Conservation (phyloP, 2,329 filamentous ascomycete genomes). For the Parastagonospora avenae region DNA sequence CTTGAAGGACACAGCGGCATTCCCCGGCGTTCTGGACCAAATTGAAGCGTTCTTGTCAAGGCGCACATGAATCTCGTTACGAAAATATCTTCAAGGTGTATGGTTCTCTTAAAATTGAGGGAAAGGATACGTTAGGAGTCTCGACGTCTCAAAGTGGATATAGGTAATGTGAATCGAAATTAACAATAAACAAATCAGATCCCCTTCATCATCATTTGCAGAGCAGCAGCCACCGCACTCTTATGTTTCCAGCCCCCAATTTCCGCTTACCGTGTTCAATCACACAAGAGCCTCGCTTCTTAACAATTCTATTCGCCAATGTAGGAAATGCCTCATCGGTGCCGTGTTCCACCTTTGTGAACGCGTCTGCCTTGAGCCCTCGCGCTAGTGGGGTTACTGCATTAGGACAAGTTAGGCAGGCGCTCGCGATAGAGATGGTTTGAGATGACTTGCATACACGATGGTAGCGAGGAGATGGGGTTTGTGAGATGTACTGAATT, state of each 20-base stretch:
- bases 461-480: no score
- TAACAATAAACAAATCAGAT: no score
- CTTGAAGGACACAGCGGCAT: not conserved
- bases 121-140: no score
- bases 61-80: no score
- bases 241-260: not conserved
- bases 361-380: constrained; percentile 1
- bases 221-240: not conserved
- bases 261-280: no score
- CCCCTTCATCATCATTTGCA: no score
- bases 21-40: not conserved
- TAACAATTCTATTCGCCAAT: not conserved
- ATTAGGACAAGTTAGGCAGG: not conserved
- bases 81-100: no score
- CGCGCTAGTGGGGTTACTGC: not conserved
- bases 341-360: not conserved
- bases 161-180: no score
- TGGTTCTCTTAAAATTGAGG: no score
- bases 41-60: not conserved
- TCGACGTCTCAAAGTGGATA: no score
- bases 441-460: not conserved
- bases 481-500: no score
- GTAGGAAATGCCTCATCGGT: not conserved
- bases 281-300: not conserved
- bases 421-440: not conserved